These are phyloP conservation scores for Geranium rotundifolium DNA, from an alignment of 345 rosid species.

Conservation along the genomic window DNA sequence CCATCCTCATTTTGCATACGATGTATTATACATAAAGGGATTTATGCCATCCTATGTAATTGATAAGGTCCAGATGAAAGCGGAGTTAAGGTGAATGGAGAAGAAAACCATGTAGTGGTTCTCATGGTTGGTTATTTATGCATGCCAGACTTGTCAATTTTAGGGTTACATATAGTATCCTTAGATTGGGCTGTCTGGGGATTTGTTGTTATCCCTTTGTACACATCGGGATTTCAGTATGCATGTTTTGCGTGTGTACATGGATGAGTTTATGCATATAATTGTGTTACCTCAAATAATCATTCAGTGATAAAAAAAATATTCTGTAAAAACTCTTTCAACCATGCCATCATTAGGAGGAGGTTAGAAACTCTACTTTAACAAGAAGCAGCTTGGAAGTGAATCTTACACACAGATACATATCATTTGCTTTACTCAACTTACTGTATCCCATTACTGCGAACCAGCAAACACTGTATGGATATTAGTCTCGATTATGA, in stretches of 20 bases:
- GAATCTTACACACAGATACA: background rate
- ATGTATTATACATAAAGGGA: background rate
- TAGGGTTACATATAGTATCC: background rate
- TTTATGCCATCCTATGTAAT: background rate
- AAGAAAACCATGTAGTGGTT: background rate
- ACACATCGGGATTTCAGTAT: background rate
- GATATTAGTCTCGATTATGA: background rate
- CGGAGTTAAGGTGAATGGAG: background rate
- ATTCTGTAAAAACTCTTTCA: background rate
- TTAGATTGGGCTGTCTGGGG: background rate
- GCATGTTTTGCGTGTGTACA: background rate
- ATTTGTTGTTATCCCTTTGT: background rate
- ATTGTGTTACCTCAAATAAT: background rate
- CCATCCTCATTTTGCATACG: background rate
- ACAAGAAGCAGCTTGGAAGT: no score
- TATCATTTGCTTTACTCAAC: background rate
- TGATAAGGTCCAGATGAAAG: background rate
- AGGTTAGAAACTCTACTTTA: no score
- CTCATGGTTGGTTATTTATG: background rate
- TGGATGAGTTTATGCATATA: background rate
- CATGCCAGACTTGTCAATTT: background rate
- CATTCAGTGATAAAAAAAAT: background rate
- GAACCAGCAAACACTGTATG: background rate
- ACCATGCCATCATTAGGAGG: background rate
- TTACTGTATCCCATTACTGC: constrained; percentile 5